Base-by-base conservation (phyloP, 2,329 filamentous ascomycete species). In the Xylariaceae sp. region DNA sequence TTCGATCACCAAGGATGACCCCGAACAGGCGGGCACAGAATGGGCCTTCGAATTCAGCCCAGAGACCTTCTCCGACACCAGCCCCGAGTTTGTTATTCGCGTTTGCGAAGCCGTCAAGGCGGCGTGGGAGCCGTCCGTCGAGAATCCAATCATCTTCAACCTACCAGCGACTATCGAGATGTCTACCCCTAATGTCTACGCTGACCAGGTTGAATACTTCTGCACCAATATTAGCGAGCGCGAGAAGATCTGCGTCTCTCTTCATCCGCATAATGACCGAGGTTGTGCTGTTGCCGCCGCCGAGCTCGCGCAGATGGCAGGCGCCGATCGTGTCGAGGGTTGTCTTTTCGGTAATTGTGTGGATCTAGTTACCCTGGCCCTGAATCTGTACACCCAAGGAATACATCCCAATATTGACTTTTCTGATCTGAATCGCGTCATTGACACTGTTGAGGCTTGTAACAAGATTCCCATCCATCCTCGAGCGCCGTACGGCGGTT, bases 201-300 rank as follows among this genome's bases (percentile, higher is more conserved):
- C 94, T 43, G 94, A 99, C 69, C 89, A 95, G 76, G 90, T 99
- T 58, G 94, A 99, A 72, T 96, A 91, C 76, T 99, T 99, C 74
- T 96, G 91, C 77, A 84, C 81, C 46, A 81, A 93, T 70, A 92
- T 97, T 68, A 81, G 82, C 0, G 89, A 96, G 72, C 81, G 92
- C 46, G 88, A 96, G 67, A 94, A 92, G 76, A 82, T 96, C 44
- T 90, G 87, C 65, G 89, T 97, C 7, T 95, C 90, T 57, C 81
- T 97, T 48, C 94, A 97, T 72, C 90, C 91, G 7, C 93, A 99
- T 75, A 97, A 97, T 69, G 94, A 97, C 72, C 83, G 94, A 58
- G 93, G 93, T 18, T 95, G 89, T 59, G 92, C 91, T 3, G 85
- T 94, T 13, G 93, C 93, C 0, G 92, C 92, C 0, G 89, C 93